These are phyloP conservation scores for Macrolepiota dolichaula DNA, from an alignment of 768 basidiomycete genomes.

Conservation along the genomic window DNA sequence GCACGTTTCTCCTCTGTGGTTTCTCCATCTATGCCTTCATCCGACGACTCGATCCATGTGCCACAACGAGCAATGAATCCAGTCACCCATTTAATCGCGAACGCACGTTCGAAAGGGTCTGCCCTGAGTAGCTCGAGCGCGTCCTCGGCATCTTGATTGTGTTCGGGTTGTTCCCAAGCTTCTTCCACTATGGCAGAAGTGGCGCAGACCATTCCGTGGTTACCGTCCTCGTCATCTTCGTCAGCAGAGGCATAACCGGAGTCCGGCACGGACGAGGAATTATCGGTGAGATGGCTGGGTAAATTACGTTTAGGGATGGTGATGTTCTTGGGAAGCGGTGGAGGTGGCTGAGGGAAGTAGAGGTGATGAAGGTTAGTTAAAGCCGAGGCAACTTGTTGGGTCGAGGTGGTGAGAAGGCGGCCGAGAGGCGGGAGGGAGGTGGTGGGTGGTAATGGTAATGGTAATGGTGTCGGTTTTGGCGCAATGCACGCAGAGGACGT, in stretches of 20 bases:
- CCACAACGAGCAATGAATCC: conserved; percentile 63
- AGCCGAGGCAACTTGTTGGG: conserved; percentile 39
- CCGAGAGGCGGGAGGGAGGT: conserved; percentile 56
- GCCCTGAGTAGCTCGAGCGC: conserved; percentile 46
- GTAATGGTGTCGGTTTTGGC: conserved; percentile 12
- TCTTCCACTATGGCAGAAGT: conserved; percentile 12
- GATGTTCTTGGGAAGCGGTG: conserved; percentile 24
- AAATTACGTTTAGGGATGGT: conserved; percentile 23
- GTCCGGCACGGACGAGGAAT: conserved; percentile 48
- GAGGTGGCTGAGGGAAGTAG: conserved; percentile 43
- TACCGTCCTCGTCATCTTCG: conserved; percentile 34
- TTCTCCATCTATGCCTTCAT: conserved; percentile 2
- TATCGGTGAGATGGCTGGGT: conserved; percentile 30
- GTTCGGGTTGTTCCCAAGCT: conserved; percentile 6
- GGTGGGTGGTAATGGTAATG: conserved; percentile 36
- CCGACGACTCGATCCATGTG: conserved; percentile 35
- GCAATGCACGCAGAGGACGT: not conserved
- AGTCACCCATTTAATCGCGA: conserved; percentile 72
- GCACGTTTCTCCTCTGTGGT: conserved; percentile 13
- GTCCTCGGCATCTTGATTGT: conserved; percentile 20
- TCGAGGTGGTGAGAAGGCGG: conserved; percentile 33
- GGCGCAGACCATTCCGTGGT: not conserved
- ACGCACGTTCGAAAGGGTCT: conserved; percentile 65
- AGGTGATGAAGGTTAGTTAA: conserved; percentile 34
- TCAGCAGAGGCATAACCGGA: conserved; percentile 80